phyloP scores from a whole-genome alignment of 176 grass and related monocot species.

The Bothriochloa decipiens region DNA sequence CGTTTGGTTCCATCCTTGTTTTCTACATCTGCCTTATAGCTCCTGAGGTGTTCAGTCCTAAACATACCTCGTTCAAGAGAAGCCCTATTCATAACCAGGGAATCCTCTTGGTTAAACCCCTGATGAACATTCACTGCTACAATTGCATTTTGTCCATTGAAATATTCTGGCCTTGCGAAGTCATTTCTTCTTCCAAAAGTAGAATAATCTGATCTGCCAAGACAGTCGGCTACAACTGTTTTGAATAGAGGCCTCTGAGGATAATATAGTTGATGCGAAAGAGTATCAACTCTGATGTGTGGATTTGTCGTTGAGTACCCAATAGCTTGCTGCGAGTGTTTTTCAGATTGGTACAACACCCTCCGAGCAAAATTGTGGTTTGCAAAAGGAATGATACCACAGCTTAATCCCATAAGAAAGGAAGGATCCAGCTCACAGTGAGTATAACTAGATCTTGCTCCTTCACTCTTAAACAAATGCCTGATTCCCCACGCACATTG shows the following conservation, averaged over 20 bases:
- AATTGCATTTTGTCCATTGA: constrained; percentile 97
- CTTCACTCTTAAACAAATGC: constrained; percentile 60
- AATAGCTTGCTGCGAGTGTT: constrained; percentile 96
- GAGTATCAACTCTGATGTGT: constrained; percentile 78
- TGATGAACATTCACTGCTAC: constrained; percentile 96
- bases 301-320: constrained; percentile 95
- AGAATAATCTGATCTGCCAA: constrained; percentile 65
- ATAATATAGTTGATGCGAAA: constrained; percentile 92
- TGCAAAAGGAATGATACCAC: constrained; percentile 84
- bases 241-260: constrained; percentile 94
- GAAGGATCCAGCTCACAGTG: constrained; percentile 88
- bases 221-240: constrained; percentile 77
- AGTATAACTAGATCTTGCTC: constrained; percentile 56
- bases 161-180: constrained; percentile 75
- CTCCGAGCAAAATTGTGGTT: constrained; percentile 97
- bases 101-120: constrained; percentile 98
- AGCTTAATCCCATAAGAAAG: constrained; percentile 91
- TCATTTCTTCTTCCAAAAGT: constrained; percentile 60
- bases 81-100: constrained; percentile 92
- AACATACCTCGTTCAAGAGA: constrained; percentile 97
- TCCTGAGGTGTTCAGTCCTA: constrained; percentile 79
- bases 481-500: constrained; percentile 82
- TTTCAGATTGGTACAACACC: constrained; percentile 89
- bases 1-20: constrained; percentile 66
- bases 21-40: constrained; percentile 89